phyloP scores from a whole-genome alignment of 2,329 filamentous ascomycete species.

The Penicillium brevicompactum region DNA sequence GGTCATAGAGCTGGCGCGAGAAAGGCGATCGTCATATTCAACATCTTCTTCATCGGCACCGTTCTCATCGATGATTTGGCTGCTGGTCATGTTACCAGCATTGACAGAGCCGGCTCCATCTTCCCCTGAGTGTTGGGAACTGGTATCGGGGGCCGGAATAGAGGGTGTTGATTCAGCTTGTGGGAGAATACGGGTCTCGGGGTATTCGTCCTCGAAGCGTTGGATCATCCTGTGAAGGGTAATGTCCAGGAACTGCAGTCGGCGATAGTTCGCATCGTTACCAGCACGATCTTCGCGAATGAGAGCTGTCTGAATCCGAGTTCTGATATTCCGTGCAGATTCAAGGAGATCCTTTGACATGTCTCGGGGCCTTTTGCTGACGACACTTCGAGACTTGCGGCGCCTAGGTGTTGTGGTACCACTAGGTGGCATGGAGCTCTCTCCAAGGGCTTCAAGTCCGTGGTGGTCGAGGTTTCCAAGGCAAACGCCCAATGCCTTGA shows the following conservation, averaged over 20 bases:
- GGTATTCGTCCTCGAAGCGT: conserved; percentile 94
- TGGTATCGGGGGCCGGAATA: conserved; percentile 30
- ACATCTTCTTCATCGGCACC: conserved; percentile 46
- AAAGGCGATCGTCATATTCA: conserved; percentile 51
- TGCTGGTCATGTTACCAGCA: conserved; percentile 36
- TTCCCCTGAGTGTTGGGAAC: conserved; percentile 39
- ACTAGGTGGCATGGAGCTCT: conserved; percentile 49
- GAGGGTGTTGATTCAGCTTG: conserved; percentile 16
- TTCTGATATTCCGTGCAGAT: conserved; percentile 85
- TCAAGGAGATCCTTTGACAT: conserved; percentile 89
- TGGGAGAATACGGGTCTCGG: conserved; percentile 70
- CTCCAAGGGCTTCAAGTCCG: conserved; percentile 40
- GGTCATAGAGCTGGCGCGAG: conserved; percentile 67
- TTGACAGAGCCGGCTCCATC: conserved; percentile 24
- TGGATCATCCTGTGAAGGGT: conserved; percentile 90
- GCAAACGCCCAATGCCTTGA: conserved; percentile 89
- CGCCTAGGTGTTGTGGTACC: conserved; percentile 58
- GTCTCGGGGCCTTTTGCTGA: conserved; percentile 73
- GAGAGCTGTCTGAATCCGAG: conserved; percentile 79
- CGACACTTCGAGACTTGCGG: conserved; percentile 52
- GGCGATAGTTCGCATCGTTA: conserved; percentile 77
- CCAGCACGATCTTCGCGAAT: conserved; percentile 70
- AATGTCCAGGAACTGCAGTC: conserved; percentile 81
- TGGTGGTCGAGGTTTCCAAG: conserved; percentile 74
- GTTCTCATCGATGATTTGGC: conserved; percentile 35